A percentile compares a stretch with the other conserved stretches of the same genome.
phyloP scores from a whole-genome alignment of 2,329 filamentous ascomycete species.

The Orbilia blumenaviensis region DNA sequence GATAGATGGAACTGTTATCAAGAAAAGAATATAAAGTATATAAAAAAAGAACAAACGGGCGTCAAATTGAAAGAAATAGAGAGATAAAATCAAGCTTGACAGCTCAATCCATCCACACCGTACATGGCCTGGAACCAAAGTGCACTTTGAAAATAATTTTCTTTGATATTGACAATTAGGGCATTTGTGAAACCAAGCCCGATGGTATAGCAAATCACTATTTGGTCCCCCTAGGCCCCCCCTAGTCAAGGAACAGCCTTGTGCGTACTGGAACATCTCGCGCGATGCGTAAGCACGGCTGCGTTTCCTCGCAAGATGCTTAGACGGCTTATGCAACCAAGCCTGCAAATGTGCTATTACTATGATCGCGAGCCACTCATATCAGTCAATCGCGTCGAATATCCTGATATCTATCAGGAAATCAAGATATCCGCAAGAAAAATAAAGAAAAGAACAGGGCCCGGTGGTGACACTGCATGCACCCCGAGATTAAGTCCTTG shows the following conservation, averaged over 20 bases:
- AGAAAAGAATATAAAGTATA: not conserved
- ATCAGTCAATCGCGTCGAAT: not conserved
- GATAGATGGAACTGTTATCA: not conserved
- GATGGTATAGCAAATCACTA: too few species aligned
- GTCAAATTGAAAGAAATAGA: not conserved
- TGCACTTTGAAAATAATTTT: not conserved
- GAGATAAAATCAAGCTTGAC: not conserved
- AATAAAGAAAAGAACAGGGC: not conserved
- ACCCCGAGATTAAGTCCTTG: not conserved
- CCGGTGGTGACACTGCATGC: not conserved
- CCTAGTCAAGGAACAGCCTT: not conserved
- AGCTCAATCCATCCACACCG: not conserved
- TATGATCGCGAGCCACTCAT: not conserved
- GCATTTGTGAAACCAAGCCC: not conserved
- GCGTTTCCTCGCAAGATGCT: not conserved
- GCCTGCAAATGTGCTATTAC: too few species aligned
- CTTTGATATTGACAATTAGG: too few species aligned
- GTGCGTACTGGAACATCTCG: not conserved
- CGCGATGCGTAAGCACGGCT: not conserved
- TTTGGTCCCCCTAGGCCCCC: too few species aligned
- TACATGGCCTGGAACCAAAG: not conserved
- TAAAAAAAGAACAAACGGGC: not conserved
- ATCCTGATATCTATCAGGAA: not conserved
- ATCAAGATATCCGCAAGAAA: not conserved
- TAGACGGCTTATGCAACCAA: too few species aligned